Conservation (phyloP, 1,284 basidiomycete species). For the Volvariella volvacea region DNA sequence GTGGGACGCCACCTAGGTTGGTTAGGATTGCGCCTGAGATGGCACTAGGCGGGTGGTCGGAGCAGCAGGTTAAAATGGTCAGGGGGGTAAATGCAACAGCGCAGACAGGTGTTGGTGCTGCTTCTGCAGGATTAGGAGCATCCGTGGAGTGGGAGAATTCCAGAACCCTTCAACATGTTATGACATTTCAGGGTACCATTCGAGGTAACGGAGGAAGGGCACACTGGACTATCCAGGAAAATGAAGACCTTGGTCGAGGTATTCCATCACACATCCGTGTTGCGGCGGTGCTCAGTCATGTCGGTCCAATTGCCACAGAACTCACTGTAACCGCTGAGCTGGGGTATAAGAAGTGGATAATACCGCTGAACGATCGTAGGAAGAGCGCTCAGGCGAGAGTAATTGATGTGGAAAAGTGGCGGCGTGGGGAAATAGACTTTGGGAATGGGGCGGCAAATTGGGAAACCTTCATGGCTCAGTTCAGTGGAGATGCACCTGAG, state of each 20-base stretch:
- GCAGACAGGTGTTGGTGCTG: slow-evolving; percentile 8
- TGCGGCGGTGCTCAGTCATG: slow-evolving; percentile 14
- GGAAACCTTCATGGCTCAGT: slow-evolving; percentile 13
- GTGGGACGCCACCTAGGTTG: slow-evolving; percentile 9
- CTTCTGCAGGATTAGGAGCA: slow-evolving; percentile 12
- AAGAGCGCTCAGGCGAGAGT: slow-evolving; percentile 9
- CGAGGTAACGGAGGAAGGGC: slow-evolving; percentile 10
- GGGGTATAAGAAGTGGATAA: slow-evolving; percentile 13
- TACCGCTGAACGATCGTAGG: slow-evolving; percentile 12
- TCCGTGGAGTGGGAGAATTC: slow-evolving; percentile 11
- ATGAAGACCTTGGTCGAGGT: slow-evolving; percentile 15
- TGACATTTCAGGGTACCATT: slow-evolving; percentile 14
- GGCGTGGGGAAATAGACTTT: slow-evolving; percentile 13
- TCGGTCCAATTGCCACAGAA: slow-evolving; percentile 12
- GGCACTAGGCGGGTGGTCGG: slow-evolving; percentile 16
- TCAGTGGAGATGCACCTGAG: no score
- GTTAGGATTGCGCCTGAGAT: slow-evolving; percentile 14
- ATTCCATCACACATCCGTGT: slow-evolving; percentile 16
- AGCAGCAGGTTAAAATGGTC: slow-evolving; percentile 14
- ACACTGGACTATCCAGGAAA: slow-evolving; percentile 16
- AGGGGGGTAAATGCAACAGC: slow-evolving; percentile 12
- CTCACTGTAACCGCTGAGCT: slow-evolving; percentile 13
- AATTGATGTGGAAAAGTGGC: slow-evolving; percentile 16
- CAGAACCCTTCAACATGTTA: slow-evolving; percentile 16
- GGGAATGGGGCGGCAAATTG: slow-evolving; percentile 13